These are phyloP conservation scores for Moesziomyces sp. DNA, from an alignment of 1,284 basidiomycete genomes.

Conservation along the genomic window DNA sequence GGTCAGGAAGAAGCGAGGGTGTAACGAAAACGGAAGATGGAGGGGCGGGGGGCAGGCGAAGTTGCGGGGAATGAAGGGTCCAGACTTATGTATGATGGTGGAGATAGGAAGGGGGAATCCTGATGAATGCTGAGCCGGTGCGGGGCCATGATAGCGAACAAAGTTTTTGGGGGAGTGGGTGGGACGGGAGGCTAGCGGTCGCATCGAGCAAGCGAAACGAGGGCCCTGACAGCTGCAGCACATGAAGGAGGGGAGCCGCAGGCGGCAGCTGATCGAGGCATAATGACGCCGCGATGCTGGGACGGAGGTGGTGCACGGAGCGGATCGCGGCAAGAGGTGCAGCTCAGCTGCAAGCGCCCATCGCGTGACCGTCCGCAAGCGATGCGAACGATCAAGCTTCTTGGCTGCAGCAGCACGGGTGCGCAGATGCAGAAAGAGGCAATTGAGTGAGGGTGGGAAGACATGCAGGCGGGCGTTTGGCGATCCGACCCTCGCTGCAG, in stretches of 20 bases:
- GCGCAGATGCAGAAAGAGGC: too few relatives aligned
- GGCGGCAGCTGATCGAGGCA: slow-evolving; percentile 5
- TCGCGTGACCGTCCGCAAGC: slow-evolving; percentile 8
- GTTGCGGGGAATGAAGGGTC: slow-evolving; percentile 9
- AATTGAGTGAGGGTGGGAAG: neutral
- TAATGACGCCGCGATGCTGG: slow-evolving; percentile 22
- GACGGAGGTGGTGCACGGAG: slow-evolving; percentile 11
- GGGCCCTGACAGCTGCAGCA: neutral
- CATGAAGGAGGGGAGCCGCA: slow-evolving; percentile 2
- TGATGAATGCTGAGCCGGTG: neutral
- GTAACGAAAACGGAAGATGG: neutral
- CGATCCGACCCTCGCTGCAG: neutral
- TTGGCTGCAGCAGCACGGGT: neutral
- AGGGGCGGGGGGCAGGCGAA: slow-evolving; percentile 1
- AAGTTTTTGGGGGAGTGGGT: neutral
- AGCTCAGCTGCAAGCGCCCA: slow-evolving; percentile 3
- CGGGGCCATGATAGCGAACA: neutral
- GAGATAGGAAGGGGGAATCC: neutral
- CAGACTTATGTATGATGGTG: slow-evolving; percentile 9
- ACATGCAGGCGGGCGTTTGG: neutral
- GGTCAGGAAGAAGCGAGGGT: slow-evolving; percentile 1
- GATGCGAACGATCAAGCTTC: neutral
- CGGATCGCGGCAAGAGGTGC: slow-evolving; percentile 16
- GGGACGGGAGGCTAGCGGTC: neutral
- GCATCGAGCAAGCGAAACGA: neutral